phyloP scores from a whole-genome alignment of 768 basidiomycete species.

The Filobasidium floriforme region DNA sequence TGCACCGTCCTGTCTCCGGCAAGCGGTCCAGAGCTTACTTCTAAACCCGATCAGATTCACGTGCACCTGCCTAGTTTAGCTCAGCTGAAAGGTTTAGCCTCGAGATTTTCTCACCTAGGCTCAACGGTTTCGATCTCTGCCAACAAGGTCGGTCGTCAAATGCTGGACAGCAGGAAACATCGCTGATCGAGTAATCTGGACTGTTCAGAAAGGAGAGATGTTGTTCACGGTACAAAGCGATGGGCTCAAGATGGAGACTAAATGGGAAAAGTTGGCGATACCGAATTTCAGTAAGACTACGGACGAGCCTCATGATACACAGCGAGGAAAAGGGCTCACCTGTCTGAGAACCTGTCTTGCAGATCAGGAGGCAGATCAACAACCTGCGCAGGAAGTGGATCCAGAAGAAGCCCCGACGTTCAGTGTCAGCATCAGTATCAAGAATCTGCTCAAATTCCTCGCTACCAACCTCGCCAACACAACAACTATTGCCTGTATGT shows the following conservation, averaged over 20 bases:
- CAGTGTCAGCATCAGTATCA: constrained; percentile 33
- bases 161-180: not conserved
- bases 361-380: not conserved
- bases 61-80: constrained; percentile 36
- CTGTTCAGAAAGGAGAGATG: constrained; percentile 37
- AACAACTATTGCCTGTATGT: constrained; percentile 23
- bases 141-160: constrained; percentile 32
- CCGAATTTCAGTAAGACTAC: constrained; percentile 32
- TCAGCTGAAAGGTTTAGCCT: constrained; percentile 37
- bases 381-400: constrained; percentile 1
- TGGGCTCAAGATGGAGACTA: constrained; percentile 33
- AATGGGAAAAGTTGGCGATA: constrained; percentile 35
- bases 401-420: constrained; percentile 28
- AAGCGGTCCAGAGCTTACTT: not conserved
- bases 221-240: constrained; percentile 28
- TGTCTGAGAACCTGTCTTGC: too few species aligned
- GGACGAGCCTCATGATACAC: not conserved
- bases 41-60: constrained; percentile 29
- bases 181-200: not conserved
- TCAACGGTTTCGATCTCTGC: constrained; percentile 37
- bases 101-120: constrained; percentile 34
- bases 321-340: too few species aligned
- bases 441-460: constrained; percentile 39
- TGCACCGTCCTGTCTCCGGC: not conserved
- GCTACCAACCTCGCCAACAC: constrained; percentile 28